phyloP scores from a whole-genome alignment of 177 flowering plant genomes.

The Tripterygium wilfordii region DNA sequence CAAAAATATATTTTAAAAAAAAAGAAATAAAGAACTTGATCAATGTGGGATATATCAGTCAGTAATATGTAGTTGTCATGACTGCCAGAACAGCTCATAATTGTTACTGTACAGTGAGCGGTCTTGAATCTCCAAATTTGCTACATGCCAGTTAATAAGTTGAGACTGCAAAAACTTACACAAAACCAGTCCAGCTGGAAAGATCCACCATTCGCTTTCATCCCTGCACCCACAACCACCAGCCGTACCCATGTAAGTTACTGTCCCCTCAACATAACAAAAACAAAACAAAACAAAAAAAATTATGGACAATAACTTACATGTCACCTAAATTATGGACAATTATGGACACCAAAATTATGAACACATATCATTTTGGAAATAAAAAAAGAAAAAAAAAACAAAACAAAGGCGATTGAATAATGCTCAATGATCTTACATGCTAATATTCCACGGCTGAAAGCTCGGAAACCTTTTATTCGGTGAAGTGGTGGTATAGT shows the following conservation, averaged over 20 bases:
- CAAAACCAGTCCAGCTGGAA: conserved; percentile 72
- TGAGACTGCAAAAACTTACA: conserved; percentile 87
- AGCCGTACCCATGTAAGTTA: too few relatives aligned
- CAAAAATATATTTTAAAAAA: conserved; percentile 10
- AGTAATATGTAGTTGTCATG: conserved; percentile 29
- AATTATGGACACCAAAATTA: too few relatives aligned
- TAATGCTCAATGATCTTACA: too few relatives aligned
- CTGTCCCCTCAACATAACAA: too few relatives aligned
- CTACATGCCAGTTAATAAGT: conserved; percentile 87
- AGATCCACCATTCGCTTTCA: conserved; percentile 97
- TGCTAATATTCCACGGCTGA: conserved; percentile 68
- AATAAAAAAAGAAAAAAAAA: too few relatives aligned
- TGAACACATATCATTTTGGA: too few relatives aligned
- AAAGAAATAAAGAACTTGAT: conserved; percentile 1
- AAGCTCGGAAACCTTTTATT: conserved; percentile 40
- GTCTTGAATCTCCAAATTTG: conserved; percentile 97
- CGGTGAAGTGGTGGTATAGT: conserved; percentile 29
- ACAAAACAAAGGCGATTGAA: too few relatives aligned
- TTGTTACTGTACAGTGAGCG: conserved; percentile 89
- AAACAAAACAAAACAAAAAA: neutral
- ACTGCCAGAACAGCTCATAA: conserved; percentile 86
- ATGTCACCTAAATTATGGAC: neutral
- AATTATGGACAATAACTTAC: neutral
- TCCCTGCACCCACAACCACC: conserved; percentile 79
- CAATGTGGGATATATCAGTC: conserved; percentile 8